phyloP scores from a whole-genome alignment of 1,139 yeast genomes.

The Sugiyamaella japonica region DNA sequence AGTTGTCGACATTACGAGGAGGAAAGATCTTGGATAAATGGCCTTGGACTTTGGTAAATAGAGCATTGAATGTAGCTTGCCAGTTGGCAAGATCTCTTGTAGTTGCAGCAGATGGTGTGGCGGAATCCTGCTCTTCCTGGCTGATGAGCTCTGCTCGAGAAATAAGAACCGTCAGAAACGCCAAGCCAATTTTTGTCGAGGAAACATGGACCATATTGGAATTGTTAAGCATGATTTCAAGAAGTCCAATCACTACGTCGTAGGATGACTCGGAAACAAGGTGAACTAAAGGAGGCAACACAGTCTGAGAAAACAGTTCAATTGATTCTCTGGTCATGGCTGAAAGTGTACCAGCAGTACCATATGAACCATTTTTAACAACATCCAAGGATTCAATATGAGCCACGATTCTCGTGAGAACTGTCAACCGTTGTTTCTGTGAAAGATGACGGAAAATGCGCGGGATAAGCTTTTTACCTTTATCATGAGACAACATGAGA shows the following conservation, averaged over 20 bases:
- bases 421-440: conserved; percentile 74
- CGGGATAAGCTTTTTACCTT: conserved; percentile 86
- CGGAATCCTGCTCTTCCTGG: conserved; percentile 61
- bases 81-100: conserved; percentile 62
- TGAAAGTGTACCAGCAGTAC: conserved; percentile 53
- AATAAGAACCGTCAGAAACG: conserved; percentile 80
- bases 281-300: conserved; percentile 81
- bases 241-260: conserved; percentile 77
- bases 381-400: conserved; percentile 81
- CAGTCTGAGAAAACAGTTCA: conserved; percentile 78
- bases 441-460: conserved; percentile 82
- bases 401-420: conserved; percentile 77
- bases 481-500: conserved; percentile 79
- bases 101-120: conserved; percentile 40
- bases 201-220: conserved; percentile 64
- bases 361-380: conserved; percentile 74
- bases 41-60: conserved; percentile 78
- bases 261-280: conserved; percentile 82
- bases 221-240: conserved; percentile 64
- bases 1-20: conserved; percentile 66
- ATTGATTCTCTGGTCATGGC: conserved; percentile 60
- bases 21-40: conserved; percentile 83
- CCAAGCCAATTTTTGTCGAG: conserved; percentile 82
- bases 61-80: conserved; percentile 78
- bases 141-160: conserved; percentile 91